phyloP scores from a whole-genome alignment of 352 stramenopile species.

The Phytophthora nicotianae region DNA sequence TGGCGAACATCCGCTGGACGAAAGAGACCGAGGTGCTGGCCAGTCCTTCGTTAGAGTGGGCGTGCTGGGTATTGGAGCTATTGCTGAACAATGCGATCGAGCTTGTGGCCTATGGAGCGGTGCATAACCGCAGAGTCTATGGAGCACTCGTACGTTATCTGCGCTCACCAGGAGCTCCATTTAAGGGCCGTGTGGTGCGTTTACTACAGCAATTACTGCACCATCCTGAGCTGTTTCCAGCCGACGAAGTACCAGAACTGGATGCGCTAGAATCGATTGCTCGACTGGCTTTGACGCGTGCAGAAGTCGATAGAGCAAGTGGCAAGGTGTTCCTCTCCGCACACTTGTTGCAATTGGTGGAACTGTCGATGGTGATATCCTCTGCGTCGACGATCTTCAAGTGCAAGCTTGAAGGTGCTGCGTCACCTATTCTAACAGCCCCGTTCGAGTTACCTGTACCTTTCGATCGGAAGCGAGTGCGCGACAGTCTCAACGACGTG shows the following conservation, averaged over 20 bases:
- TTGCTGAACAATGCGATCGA: conserved; percentile 78
- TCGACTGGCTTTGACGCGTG: conserved; percentile 58
- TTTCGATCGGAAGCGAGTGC: conserved; percentile 46
- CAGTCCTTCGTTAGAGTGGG: conserved; percentile 83
- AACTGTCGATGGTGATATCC: conserved; percentile 70
- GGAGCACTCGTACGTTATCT: conserved; percentile 81
- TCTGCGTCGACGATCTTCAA: conserved; percentile 46
- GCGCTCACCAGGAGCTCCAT: conserved; percentile 75
- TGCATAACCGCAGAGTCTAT: conserved; percentile 86
- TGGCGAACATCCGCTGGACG: conserved; percentile 80
- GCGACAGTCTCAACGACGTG: conserved; percentile 61
- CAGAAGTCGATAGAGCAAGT: conserved; percentile 58
- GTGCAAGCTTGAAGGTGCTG: conserved; percentile 19
- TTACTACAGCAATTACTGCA: conserved; percentile 81
- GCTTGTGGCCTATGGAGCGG: conserved; percentile 62
- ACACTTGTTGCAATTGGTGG: conserved; percentile 79
- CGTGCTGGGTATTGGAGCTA: conserved; percentile 85
- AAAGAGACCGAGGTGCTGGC: conserved; percentile 81
- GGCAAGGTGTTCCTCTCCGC: conserved; percentile 76
- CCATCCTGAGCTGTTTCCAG: conserved; percentile 59
- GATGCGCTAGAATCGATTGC: conserved; percentile 67
- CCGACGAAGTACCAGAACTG: conserved; percentile 63
- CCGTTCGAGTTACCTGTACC: conserved; percentile 48
- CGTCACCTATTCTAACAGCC: neutral
- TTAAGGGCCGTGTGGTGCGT: conserved; percentile 79